A percentile compares a stretch with the other conserved stretches of the same genome.
Conservation (phyloP, 345 rosid species). For the Salix purpurea region DNA sequence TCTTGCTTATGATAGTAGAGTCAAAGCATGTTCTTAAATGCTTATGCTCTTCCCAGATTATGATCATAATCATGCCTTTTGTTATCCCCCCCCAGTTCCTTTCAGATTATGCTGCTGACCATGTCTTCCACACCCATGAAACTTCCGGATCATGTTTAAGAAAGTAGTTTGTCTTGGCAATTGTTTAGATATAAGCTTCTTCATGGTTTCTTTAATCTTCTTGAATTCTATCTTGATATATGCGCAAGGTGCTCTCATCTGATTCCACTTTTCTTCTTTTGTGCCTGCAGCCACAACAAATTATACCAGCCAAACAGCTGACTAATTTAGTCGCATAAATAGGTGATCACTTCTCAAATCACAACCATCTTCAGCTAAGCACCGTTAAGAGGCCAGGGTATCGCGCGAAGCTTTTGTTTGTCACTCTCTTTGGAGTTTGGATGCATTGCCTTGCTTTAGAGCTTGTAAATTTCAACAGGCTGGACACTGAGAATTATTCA, state of each 20-base stretch:
- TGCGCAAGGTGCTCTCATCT: neutral
- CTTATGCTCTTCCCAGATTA: neutral
- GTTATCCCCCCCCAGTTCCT: neutral
- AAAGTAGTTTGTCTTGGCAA: no score
- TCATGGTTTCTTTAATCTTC: neutral
- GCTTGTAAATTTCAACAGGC: neutral
- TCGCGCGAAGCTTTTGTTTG: neutral
- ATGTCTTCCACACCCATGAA: neutral
- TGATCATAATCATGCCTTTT: neutral
- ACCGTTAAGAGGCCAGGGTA: neutral
- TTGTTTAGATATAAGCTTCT: neutral
- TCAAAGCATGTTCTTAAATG: neutral
- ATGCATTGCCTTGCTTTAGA: neutral
- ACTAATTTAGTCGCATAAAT: conserved; percentile 32
- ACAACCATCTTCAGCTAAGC: neutral
- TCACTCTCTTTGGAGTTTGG: neutral
- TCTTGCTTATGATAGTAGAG: neutral
- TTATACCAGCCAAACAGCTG: conserved; percentile 35
- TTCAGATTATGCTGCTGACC: neutral
- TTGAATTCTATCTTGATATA: neutral
- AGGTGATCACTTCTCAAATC: neutral
- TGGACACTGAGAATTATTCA: neutral
- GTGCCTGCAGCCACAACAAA: conserved; percentile 43
- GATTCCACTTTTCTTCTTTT: neutral
- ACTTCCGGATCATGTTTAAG: neutral